Base-by-base conservation (phyloP, 2,329 filamentous ascomycete species). In the Cercospora nicotianae region DNA sequence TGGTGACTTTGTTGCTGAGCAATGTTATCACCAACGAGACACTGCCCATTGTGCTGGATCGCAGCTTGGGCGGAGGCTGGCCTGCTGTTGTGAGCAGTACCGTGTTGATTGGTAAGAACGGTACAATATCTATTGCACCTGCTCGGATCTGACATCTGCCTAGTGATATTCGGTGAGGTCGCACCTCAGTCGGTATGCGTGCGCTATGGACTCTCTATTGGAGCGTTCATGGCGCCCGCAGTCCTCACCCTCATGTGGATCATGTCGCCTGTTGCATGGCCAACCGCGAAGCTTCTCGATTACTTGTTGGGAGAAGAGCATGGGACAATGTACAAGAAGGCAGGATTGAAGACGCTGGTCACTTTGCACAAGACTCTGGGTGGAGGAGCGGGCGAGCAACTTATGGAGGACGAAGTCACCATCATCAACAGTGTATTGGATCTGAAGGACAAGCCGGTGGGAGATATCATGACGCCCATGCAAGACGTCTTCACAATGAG, bases 11-110 rank as follows among this genome's bases (percentile, higher is more conserved):
- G 28, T 86, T 99, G 7, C 84, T 99, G 65, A 93, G 93, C 79
- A 99, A 99, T 79, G 95, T 99, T 77, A 96, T 99, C 75, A 96
- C 96, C 72, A 98, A 99, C 80, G 95, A 98, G 81, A 96, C 94
- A 2, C 84, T 97, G 13, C 95, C 95, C 30, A 97, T 99, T 70
- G 92, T 99, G 10, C 87, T 99, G 62, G 95, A 99, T 80, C 87
- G 95, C 66, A 97, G 93, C 66, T 87, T 99, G 18, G 95, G 95
- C 31, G 95, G 95, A 72, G 95, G 95, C 71, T 94, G 96, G 84
- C 94, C 94, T 69, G 95, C 95, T 69, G 93, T 98, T 23, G 86
- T 98, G 63, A 93, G 94, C 75, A 96, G 93, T 83, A 99, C 95
- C 1, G 87, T 96, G 13, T 83, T 98, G 70, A 98, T 99, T 80